phyloP scores from a whole-genome alignment of 768 basidiomycete species.

The Glaciozyma martinii region DNA sequence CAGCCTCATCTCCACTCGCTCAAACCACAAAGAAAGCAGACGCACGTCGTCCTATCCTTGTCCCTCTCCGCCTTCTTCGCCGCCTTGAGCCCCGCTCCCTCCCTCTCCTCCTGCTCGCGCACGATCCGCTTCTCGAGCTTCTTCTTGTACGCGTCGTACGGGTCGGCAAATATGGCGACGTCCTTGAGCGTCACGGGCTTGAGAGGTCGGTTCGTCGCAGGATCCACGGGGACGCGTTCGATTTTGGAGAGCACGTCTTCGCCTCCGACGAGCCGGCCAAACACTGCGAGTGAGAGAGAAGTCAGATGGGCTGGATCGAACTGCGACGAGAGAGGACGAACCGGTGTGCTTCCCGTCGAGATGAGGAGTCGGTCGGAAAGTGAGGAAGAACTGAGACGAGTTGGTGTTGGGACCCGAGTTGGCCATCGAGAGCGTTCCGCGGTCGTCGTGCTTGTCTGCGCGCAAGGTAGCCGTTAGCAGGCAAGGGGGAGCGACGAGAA shows the following conservation, averaged over 20 bases:
- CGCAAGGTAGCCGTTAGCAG: too few species aligned
- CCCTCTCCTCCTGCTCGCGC: slow-evolving; percentile 46
- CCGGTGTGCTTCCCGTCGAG: slow-evolving; percentile 53
- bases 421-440: slow-evolving; percentile 88
- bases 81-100: slow-evolving; percentile 16
- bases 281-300: slow-evolving; percentile 48
- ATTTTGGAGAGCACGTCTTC: slow-evolving; percentile 78
- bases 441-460: slow-evolving; percentile 44
- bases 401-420: slow-evolving; percentile 89
- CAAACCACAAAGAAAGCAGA: slow-evolving; percentile 3
- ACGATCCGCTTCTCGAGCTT: slow-evolving; percentile 53
- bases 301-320: neutral
- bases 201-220: slow-evolving; percentile 75
- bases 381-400: slow-evolving; percentile 81
- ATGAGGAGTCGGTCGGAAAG: slow-evolving; percentile 72
- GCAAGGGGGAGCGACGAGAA: neutral
- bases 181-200: slow-evolving; percentile 57
- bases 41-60: slow-evolving; percentile 44
- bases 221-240: slow-evolving; percentile 69
- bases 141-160: slow-evolving; percentile 83
- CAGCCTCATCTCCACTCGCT: too few species aligned
- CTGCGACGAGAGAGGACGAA: neutral
- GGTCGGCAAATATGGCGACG: slow-evolving; percentile 48
- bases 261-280: slow-evolving; percentile 93
- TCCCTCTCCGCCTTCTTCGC: slow-evolving; percentile 38